Base-by-base conservation (phyloP, 164 flowering plant species). In the Cinnamomum chago region DNA sequence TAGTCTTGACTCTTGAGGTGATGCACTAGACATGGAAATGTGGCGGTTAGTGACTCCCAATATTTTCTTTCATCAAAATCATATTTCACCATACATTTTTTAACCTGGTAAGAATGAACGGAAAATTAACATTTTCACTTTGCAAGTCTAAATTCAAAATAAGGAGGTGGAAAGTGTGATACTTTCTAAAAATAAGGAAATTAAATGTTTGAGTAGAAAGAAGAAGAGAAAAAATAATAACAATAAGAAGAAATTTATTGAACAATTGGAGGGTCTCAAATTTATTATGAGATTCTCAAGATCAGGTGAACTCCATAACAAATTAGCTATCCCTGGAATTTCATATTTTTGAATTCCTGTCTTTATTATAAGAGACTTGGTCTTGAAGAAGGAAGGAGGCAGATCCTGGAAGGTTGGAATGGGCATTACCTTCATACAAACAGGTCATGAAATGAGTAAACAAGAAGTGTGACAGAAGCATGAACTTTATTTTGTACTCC, bases 1-100 rank as follows among this genome's bases (percentile, higher is more conserved):
- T 17, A 17, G 33, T 65, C 68, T 65, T 65, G 33, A 17, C 18
- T 65, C 68, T 65, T 65, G 33, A 65, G 68, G 68, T 25, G 68
- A 65, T 65, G 30, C 2, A 2, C 17, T 10, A 65, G 33, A 65
- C 68, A 65, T 17, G 68, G 68, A 25, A 65, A 13, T 13, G 15
- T 10, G 68, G 33, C 12, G 20, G 9, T 65, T 17, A 17, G 68
- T 65, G 68, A 65, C 12, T 23, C 68, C 68, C 30, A 25, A 25
- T 65, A 27, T 17, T 65, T 2, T 65, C 40, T 27, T 65, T 65
- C 35, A 65, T 65, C 68, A 27, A 65, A 65, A 27, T 65, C 68
- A 65, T 24, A 65, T 25, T 27, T 65, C 7, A 10, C 2, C 66
- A 62, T 22, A 11, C 3, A 62, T 23, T 62, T 22, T n/a, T 22